Base-by-base conservation (phyloP, 2,329 filamentous ascomycete species). In the Tolypocladium inflatum region DNA sequence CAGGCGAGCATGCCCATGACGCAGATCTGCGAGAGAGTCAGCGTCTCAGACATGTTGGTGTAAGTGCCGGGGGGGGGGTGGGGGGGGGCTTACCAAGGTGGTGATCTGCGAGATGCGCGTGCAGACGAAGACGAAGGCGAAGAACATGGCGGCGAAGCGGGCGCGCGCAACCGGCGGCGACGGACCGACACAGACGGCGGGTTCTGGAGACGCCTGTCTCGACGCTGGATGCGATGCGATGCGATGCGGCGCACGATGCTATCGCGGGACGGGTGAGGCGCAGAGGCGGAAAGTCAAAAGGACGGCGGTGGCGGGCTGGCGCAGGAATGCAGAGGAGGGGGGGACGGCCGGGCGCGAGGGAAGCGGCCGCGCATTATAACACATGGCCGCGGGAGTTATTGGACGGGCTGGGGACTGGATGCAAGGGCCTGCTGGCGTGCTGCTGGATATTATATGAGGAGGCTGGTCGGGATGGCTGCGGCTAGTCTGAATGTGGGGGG, bases 1-100 rank as follows among this genome's bases (percentile, higher is more conserved):
- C 80, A 87, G 65, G 82, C 79, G 56, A 87, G 80, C 80, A 88
- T 86, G 72, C 85, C 84, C 71, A 88, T 78, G 30, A 75, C 79
- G 50, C 84, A 84, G 68, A 86, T 85, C 84, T 87, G 17, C n/a
- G n/a, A n/a, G 19, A 19, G 19, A 19, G 5, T 26, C 11, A 45
- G 26, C 26, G 26, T 30, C 26, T 30, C 26, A 30, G 26, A 30
- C 26, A 30, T 6, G 26, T 30, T 30, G 26, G 45, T 38, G 23
- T 19, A 37, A 37, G 35, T 15, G 35, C 9, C n/a, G 19, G 15
- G 10, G 1, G 35, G 3, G n/a, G 55, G 35, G 15, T 26, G 19
- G 15, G 10, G 1, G 35, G 3, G n/a, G 55, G 64, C 78, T 67
- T 77, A 87, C 84, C 73, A 87, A 64, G 50, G 84, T 86, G 64